Evolutionary conservation across 441 rosid species (phyloP).

Genomic region (Populus hybrid): DNA sequence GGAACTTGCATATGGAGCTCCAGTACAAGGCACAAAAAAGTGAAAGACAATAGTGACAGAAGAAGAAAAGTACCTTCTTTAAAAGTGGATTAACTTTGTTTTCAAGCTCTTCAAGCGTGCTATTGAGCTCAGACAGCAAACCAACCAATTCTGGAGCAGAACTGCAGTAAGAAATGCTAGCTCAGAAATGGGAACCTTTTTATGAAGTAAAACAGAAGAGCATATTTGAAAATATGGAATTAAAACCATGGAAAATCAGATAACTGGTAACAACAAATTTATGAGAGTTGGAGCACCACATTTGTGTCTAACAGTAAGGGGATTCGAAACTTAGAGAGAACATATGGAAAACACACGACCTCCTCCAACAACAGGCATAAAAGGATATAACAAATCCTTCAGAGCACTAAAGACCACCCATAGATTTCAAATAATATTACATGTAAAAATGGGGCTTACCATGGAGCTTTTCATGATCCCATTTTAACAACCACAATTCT

Average conservation of each 20-base stretch:
- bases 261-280: too few relatives aligned
- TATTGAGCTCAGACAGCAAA: constrained; percentile 73
- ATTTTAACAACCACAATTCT: background rate
- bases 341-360: background rate
- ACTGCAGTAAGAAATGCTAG: constrained; percentile 32
- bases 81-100: constrained; percentile 63
- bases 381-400: background rate
- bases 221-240: background rate
- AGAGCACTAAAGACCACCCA: background rate
- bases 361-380: background rate
- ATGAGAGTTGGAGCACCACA: background rate
- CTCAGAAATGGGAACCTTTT: background rate
- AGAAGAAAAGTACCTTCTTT: constrained; percentile 47
- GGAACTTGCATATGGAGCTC: constrained; percentile 1
- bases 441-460: background rate
- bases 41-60: constrained; percentile 5
- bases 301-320: background rate
- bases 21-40: constrained; percentile 4
- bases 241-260: background rate
- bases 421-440: background rate
- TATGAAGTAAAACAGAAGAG: background rate
- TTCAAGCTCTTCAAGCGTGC: constrained; percentile 67
- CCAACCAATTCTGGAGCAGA: constrained; percentile 90
- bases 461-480: background rate
- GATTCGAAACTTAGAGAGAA: background rate